A percentile compares a stretch with the other conserved stretches of the same genome.
These are phyloP conservation scores for Fragaria iinumae DNA, from an alignment of 306 rosid species.

Conservation along the genomic window DNA sequence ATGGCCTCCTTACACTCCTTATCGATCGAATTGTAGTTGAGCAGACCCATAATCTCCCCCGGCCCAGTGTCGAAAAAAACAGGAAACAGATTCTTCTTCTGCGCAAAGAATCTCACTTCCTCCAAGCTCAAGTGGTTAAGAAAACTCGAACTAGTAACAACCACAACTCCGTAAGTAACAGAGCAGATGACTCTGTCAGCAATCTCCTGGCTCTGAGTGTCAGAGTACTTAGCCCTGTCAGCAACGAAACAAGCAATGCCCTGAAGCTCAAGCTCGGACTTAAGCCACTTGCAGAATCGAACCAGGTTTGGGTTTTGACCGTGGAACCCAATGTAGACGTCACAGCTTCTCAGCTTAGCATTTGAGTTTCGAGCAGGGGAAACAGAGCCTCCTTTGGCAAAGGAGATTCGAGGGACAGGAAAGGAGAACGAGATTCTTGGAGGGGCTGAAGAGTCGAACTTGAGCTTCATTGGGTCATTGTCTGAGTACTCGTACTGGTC, in stretches of 20 bases:
- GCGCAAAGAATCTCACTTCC: slow-evolving; percentile 79
- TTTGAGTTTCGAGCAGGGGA: slow-evolving; percentile 51
- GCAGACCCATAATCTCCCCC: slow-evolving; percentile 50
- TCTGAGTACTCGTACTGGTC: slow-evolving; percentile 78
- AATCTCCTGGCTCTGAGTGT: slow-evolving; percentile 74
- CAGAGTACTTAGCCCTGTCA: slow-evolving; percentile 73
- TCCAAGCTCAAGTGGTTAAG: slow-evolving; percentile 61
- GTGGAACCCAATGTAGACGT: slow-evolving; percentile 79
- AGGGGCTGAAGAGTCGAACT: slow-evolving; percentile 39
- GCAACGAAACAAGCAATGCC: slow-evolving; percentile 87
- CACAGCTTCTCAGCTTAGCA: slow-evolving; percentile 68
- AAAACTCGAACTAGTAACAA: slow-evolving; percentile 59
- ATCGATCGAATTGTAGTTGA: slow-evolving; percentile 48
- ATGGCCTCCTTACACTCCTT: slow-evolving; percentile 67
- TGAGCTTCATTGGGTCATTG: slow-evolving; percentile 51
- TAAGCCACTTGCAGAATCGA: slow-evolving; percentile 83
- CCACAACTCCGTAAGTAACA: slow-evolving; percentile 67
- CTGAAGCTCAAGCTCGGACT: slow-evolving; percentile 84
- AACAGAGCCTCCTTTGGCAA: slow-evolving; percentile 58
- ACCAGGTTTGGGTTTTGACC: slow-evolving; percentile 60
- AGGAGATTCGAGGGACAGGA: slow-evolving; percentile 72
- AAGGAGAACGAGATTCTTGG: slow-evolving; percentile 81
- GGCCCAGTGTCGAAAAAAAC: slow-evolving; percentile 61
- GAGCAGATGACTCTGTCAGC: slow-evolving; percentile 80
- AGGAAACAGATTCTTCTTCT: slow-evolving; percentile 83